Conservation (phyloP, 1,284 basidiomycete genomes). For the Leccinum pseudoinsigne region DNA sequence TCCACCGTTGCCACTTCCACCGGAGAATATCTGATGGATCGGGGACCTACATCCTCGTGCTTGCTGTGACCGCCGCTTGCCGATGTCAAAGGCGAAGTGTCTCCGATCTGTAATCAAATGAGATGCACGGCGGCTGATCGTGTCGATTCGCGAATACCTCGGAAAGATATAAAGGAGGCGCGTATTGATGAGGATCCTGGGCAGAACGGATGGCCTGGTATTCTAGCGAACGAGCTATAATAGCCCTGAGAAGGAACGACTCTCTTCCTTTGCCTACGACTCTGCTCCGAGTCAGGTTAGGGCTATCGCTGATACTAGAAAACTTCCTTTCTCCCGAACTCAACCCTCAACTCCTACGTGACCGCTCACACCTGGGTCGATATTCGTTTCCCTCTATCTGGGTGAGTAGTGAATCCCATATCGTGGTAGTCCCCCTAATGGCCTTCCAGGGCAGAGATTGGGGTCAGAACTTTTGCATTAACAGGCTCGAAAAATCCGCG, state of each 20-base stretch:
- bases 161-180: slow-evolving; percentile 6
- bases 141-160: slow-evolving; percentile 17
- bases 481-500: not conserved
- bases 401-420: not conserved
- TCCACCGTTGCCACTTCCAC: slow-evolving; percentile 14
- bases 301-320: not conserved
- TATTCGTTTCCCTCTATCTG: not conserved
- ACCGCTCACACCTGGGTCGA: too few relatives aligned
- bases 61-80: not conserved
- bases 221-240: not conserved
- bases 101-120: slow-evolving; percentile 17
- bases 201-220: slow-evolving; percentile 10
- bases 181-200: slow-evolving; percentile 19
- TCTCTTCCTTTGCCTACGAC: too few relatives aligned
- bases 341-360: not conserved
- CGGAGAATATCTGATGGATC: slow-evolving; percentile 12
- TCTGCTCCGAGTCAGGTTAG: too few relatives aligned
- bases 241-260: too few relatives aligned
- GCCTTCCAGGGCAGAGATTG: not conserved
- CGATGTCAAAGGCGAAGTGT: slow-evolving; percentile 11
- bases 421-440: not conserved
- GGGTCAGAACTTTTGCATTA: not conserved
- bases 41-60: slow-evolving; percentile 6
- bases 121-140: slow-evolving; percentile 13
- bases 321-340: not conserved